A percentile compares a stretch with the other conserved stretches of the same genome.
Evolutionary conservation across 176 grass and related monocot genomes (phyloP).

Genomic region (Carex pumila): DNA sequence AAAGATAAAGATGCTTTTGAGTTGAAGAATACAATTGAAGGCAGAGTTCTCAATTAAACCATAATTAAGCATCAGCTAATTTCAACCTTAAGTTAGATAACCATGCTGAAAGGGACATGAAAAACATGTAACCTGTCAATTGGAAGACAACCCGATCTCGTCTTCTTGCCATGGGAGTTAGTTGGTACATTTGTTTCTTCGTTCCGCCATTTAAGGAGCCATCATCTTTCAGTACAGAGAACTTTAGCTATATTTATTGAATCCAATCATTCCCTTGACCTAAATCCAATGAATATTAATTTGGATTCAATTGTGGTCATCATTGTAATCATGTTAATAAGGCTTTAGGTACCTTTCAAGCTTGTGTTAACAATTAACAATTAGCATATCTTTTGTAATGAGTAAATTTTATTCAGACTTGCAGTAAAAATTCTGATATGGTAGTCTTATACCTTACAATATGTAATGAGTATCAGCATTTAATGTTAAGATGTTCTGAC

Average conservation of each 20-base stretch:
- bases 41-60: not conserved
- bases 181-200: not conserved
- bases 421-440: not conserved
- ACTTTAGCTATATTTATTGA: not conserved
- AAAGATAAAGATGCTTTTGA: not conserved
- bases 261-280: slow-evolving; percentile 13
- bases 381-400: not conserved
- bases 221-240: slow-evolving; percentile 6
- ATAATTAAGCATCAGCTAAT: not conserved
- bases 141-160: not conserved
- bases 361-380: not conserved
- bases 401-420: not conserved
- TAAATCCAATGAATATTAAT: not conserved
- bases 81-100: not conserved
- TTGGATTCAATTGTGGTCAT: not conserved
- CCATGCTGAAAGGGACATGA: not conserved
- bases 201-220: slow-evolving; percentile 19
- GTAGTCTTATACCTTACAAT: not conserved
- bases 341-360: not conserved
- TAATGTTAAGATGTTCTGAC: not conserved
- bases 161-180: slow-evolving; percentile 17
- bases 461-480: not conserved
- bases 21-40: not conserved
- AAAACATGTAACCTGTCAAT: slow-evolving; percentile 9
- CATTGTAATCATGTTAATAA: not conserved